Evolutionary conservation across 495 filamentous ascomycete genomes (phyloP).

Genomic region (Pseudomonodictys pantanalensis): DNA sequence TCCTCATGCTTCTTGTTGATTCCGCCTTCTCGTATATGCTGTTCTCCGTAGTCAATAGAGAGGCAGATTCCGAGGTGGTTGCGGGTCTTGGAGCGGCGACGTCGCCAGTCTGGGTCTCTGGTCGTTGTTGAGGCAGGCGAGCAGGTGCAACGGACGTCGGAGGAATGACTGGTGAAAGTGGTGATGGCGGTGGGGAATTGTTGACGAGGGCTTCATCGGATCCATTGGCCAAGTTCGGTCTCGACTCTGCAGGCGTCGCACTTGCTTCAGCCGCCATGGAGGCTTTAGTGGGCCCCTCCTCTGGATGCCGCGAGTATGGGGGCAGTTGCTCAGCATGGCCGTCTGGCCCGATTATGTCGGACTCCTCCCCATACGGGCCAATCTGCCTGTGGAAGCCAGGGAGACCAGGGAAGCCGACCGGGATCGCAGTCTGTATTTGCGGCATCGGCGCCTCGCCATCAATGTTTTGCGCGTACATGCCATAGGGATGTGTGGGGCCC

Average conservation of each 20-base stretch:
- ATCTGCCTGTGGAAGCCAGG: slow-evolving; percentile 64
- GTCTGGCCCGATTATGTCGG: slow-evolving; percentile 82
- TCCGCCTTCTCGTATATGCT: slow-evolving; percentile 8
- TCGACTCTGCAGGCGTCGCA: slow-evolving; percentile 10
- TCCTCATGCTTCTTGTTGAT: background rate
- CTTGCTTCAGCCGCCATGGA: slow-evolving; percentile 20
- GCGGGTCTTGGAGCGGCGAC: background rate
- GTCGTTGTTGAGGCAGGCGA: background rate
- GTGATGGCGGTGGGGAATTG: slow-evolving; percentile 3
- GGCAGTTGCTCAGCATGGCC: slow-evolving; percentile 88
- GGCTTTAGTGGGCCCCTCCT: slow-evolving; percentile 44
- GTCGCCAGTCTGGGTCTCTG: background rate
- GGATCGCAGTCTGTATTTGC: slow-evolving; percentile 45
- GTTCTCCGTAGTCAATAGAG: background rate
- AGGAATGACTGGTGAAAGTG: background rate
- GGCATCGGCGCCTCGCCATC: slow-evolving; percentile 45
- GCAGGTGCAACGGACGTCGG: background rate
- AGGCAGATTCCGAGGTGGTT: slow-evolving; percentile 1
- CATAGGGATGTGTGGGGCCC: slow-evolving; percentile 84
- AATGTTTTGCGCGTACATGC: slow-evolving; percentile 78
- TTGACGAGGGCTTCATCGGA: slow-evolving; percentile 15
- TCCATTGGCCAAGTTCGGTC: background rate
- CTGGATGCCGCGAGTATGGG: slow-evolving; percentile 80
- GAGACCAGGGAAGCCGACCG: slow-evolving; percentile 71
- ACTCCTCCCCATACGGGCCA: slow-evolving; percentile 81